These are phyloP conservation scores for Bjerkandera adusta DNA, from an alignment of 1,284 basidiomycete genomes.

Conservation along the genomic window DNA sequence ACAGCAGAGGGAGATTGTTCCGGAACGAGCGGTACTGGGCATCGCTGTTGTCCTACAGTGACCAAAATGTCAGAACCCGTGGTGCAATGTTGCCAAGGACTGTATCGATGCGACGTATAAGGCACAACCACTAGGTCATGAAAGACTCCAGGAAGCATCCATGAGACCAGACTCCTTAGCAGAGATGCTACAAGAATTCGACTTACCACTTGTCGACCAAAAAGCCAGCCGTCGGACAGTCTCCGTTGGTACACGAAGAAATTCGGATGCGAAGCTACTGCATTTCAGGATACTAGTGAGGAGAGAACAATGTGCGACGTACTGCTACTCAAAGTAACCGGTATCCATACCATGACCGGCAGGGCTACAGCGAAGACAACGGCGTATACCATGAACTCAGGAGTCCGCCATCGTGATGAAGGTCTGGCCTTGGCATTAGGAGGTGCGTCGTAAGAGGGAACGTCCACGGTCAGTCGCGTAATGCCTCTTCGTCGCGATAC, in stretches of 20 bases:
- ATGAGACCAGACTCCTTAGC: constrained; percentile 12
- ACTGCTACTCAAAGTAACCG: constrained; percentile 77
- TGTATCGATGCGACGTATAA: neutral
- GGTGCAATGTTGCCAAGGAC: neutral
- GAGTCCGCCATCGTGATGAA: constrained; percentile 71
- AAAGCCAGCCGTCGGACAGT: constrained; percentile 70
- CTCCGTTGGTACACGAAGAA: constrained; percentile 59
- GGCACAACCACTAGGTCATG: neutral
- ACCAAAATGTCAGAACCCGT: constrained; percentile 6
- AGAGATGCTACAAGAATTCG: neutral
- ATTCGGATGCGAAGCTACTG: constrained; percentile 71
- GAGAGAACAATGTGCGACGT: constrained; percentile 7
- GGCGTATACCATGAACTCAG: constrained; percentile 84
- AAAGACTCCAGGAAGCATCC: neutral
- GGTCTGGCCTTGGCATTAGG: constrained; percentile 23
- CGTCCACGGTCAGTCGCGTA: constrained; percentile 45
- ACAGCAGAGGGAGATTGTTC: constrained; percentile 64
- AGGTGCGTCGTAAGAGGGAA: constrained; percentile 34
- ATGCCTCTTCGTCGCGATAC: constrained; percentile 30
- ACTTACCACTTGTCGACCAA: constrained; percentile 65
- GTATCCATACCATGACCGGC: constrained; percentile 80
- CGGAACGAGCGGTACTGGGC: constrained; percentile 84
- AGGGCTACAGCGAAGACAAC: constrained; percentile 62
- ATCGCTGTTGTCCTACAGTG: constrained; percentile 79
- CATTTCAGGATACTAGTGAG: neutral